Evolutionary conservation across 768 basidiomycete species (phyloP), one percentile per base, ranked within the genome.

Genomic region (Hygrophoropsis aurantiaca): DNA sequence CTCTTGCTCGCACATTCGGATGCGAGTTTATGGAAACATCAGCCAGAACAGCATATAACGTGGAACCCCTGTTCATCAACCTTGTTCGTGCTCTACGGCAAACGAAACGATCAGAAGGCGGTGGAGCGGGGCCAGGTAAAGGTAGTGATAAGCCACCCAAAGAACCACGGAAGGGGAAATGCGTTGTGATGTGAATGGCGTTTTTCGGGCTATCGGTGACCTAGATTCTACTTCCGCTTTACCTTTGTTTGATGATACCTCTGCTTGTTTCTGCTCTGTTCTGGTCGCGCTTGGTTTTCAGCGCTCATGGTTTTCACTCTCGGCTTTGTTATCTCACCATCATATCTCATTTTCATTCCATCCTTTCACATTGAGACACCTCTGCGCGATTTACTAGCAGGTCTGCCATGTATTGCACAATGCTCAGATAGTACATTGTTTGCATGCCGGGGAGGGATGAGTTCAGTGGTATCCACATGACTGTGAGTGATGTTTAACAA

Each of bases 21-120:
- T 97, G 93, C 73, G 89, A 90, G 49, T 95, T 97, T 67, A 84
- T 93, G 66, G 95, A 98, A 67, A 94, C 95, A 25, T 90, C 87
- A n/a, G 95, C 95, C 30, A 95, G 95, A 75, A 94, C 91, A 30
- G 85, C 94, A 40, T 77, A 84, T 60, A 95, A 97, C 62, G 90
- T 98, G 49, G 93, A 97, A 61, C 77, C 79, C 11, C 82, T 95
- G 24, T 98, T 97, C 69, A 90, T 81, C 60, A 86, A 79, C 55
- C 81, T 95, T 51, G 91, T 98, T 47, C 86, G 90, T 50, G 79
- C 81, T 39, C 75, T 93, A 64, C 87, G 90, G 73, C 74, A 81
- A 58, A 87, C 83, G 62, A 77, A 78, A 68, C 67, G 68, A 53
- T 46, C 60, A 53, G 75, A 81, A 63, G 65, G 74, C 69, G 76